A percentile compares a stretch with the other conserved stretches of the same genome.
Evolutionary conservation across 2,329 filamentous ascomycete genomes (phyloP).

Genomic region (Kalaharituber pfeilii): DNA sequence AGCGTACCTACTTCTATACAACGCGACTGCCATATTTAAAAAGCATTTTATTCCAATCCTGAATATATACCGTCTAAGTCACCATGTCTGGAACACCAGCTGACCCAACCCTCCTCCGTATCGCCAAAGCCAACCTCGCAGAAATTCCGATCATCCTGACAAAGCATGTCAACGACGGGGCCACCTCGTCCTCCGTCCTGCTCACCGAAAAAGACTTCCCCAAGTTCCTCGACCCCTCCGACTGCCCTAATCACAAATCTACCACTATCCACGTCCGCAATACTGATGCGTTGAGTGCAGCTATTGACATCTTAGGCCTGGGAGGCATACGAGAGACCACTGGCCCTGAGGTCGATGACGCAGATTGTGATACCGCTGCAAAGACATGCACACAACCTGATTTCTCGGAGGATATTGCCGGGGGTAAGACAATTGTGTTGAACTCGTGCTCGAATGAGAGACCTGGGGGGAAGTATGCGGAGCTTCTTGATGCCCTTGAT

Average conservation of each 20-base stretch:
- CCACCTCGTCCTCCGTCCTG: background rate
- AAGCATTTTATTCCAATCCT: too few relatives aligned
- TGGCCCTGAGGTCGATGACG: background rate
- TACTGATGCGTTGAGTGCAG: background rate
- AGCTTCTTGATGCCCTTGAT: background rate
- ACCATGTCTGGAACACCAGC: background rate
- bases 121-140: background rate
- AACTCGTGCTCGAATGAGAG: background rate
- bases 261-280: background rate
- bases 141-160: background rate
- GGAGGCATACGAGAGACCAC: background rate
- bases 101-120: background rate
- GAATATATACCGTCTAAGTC: too few relatives aligned
- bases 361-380: background rate
- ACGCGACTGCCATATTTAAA: too few relatives aligned
- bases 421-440: background rate
- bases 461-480: background rate
- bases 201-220: background rate
- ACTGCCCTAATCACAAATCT: background rate
- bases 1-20: too few relatives aligned
- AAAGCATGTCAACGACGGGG: background rate
- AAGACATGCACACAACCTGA: background rate
- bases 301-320: background rate
- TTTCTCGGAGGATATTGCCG: background rate
- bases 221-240: background rate